phyloP scores from a whole-genome alignment of 805 yeast species.

The Naumovozyma castellii region DNA sequence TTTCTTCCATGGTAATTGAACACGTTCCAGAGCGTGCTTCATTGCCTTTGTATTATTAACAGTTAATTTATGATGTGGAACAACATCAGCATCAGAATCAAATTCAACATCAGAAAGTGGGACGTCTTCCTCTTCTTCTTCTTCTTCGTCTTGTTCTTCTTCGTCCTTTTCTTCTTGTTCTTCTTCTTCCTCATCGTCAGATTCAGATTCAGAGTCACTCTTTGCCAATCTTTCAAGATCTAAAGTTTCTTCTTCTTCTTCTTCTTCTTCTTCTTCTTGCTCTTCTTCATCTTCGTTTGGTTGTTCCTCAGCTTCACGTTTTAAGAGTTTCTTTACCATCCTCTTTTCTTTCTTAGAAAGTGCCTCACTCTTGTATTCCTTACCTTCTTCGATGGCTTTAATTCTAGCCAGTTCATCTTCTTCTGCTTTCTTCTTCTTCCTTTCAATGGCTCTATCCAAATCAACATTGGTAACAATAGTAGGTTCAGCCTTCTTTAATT shows the following conservation, averaged over 20 bases:
- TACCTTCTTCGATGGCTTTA: constrained; percentile 13
- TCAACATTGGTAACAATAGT: constrained; percentile 29
- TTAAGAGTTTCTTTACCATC: constrained; percentile 42
- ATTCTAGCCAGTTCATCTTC: constrained; percentile 10
- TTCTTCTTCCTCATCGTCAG: constrained; percentile 34
- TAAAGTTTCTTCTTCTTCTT: constrained; percentile 36
- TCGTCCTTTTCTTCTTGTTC: constrained; percentile 40
- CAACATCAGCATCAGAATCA: constrained; percentile 90
- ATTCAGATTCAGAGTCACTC: constrained; percentile 42
- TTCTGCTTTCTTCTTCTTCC: constrained; percentile 8
- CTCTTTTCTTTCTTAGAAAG: constrained; percentile 59
- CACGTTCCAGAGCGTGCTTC: constrained; percentile 56
- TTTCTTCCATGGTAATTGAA: constrained; percentile 49
- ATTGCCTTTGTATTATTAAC: constrained; percentile 82
- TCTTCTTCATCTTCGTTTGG: constrained; percentile 29
- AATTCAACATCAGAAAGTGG: constrained; percentile 85
- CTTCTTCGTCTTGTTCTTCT: constrained; percentile 47
- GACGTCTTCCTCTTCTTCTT: constrained; percentile 70
- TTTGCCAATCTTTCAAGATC: constrained; percentile 48
- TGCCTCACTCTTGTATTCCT: constrained; percentile 39
- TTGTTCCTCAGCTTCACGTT: constrained; percentile 10
- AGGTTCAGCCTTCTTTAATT: constrained; percentile 23
- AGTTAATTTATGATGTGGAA: constrained; percentile 84
- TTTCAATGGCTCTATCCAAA: constrained; percentile 13
- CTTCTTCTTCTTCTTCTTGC: constrained; percentile 31